Evolutionary conservation across 1,139 yeast species (phyloP).

Genomic region (Protomyces gravidus): DNA sequence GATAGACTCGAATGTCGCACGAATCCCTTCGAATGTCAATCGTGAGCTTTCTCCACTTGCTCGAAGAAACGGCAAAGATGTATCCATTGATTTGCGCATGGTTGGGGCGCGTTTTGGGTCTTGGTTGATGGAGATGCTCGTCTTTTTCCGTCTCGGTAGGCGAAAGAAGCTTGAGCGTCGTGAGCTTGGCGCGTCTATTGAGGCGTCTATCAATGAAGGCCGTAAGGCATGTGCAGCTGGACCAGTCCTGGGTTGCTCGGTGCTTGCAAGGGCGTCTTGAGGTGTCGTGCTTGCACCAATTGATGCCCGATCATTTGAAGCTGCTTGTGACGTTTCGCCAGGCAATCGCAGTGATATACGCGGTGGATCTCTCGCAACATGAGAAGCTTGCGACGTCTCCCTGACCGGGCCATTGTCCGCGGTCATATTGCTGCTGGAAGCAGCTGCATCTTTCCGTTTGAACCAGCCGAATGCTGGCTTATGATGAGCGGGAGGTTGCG

Average conservation of each 20-base stretch:
- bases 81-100: not conserved
- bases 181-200: not conserved
- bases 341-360: not conserved
- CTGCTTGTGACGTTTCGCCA: not conserved
- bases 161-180: slow-evolving; percentile 15
- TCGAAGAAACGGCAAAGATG: not conserved
- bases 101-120: not conserved
- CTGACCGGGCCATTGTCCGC: not conserved
- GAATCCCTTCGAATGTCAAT: slow-evolving; percentile 7
- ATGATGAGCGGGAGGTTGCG: not conserved
- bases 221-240: too few species aligned
- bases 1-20: slow-evolving; percentile 19
- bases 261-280: not conserved
- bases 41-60: slow-evolving; percentile 7
- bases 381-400: not conserved
- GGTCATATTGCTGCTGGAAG: not conserved
- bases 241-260: slow-evolving; percentile 6
- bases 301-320: not conserved
- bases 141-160: slow-evolving; percentile 18
- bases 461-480: not conserved
- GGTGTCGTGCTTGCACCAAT: not conserved
- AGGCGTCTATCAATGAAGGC: not conserved
- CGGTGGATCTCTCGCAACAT: not conserved
- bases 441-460: not conserved
- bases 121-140: not conserved